Conservation (phyloP, 768 basidiomycete genomes). For the Pholiota conissans region DNA sequence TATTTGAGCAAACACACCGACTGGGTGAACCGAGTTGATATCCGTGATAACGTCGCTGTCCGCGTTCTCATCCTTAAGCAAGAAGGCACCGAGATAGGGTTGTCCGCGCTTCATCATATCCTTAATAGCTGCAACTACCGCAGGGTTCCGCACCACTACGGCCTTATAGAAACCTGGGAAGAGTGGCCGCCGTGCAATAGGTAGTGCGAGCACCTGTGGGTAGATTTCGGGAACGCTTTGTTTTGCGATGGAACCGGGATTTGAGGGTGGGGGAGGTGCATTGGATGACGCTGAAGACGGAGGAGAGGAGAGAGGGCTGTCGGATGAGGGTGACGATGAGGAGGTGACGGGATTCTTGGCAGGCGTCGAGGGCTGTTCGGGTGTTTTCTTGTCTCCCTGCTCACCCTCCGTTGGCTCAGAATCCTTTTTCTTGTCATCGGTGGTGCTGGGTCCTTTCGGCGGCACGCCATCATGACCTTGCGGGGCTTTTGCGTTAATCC, state of each 20-base stretch:
- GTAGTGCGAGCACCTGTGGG: slow-evolving; percentile 92
- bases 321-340: slow-evolving; percentile 17
- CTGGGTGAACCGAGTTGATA: slow-evolving; percentile 82
- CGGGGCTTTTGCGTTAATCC: slow-evolving; percentile 10
- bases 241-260: slow-evolving; percentile 65
- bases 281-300: slow-evolving; percentile 18
- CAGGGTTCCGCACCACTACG: slow-evolving; percentile 88
- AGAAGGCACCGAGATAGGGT: slow-evolving; percentile 95
- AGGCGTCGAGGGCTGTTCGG: slow-evolving; percentile 11
- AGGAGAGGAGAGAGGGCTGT: slow-evolving; percentile 15
- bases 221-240: slow-evolving; percentile 89
- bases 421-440: neutral
- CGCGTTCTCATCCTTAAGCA: slow-evolving; percentile 90
- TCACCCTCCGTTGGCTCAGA: slow-evolving; percentile 1
- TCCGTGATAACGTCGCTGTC: slow-evolving; percentile 94
- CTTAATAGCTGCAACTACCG: slow-evolving; percentile 90
- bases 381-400: slow-evolving; percentile 9
- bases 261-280: slow-evolving; percentile 28
- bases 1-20: slow-evolving; percentile 97
- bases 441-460: neutral
- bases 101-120: slow-evolving; percentile 97
- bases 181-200: slow-evolving; percentile 91
- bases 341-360: slow-evolving; percentile 17
- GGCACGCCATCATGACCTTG: neutral
- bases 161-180: slow-evolving; percentile 99